A percentile compares a stretch with the other conserved stretches of the same genome.
Evolutionary conservation across 257 asterid species (phyloP).

Genomic region (Thymus mandschuricus): DNA sequence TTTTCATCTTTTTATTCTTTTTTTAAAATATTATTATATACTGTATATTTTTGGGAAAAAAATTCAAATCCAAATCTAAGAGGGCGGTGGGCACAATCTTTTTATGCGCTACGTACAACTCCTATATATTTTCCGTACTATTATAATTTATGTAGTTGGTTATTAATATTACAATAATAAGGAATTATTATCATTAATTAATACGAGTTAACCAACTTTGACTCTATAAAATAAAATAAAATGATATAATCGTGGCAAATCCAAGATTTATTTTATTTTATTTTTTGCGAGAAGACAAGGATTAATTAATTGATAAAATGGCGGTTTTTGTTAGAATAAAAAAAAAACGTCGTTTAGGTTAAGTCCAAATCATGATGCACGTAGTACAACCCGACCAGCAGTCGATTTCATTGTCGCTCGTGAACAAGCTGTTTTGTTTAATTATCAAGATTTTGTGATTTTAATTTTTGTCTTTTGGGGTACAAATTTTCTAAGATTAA

Average conservation of each 20-base stretch:
- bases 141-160: no score
- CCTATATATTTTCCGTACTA: no score
- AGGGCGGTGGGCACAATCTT: conserved; percentile 33
- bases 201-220: no score
- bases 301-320: neutral
- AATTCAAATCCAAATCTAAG: conserved; percentile 16
- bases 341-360: neutral
- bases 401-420: conserved; percentile 36
- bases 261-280: no score
- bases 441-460: conserved; percentile 10
- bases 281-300: neutral
- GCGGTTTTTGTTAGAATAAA: neutral
- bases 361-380: conserved; percentile 34
- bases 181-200: no score
- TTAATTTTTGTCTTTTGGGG: neutral
- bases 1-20: no score
- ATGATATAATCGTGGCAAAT: no score
- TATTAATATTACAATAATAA: no score
- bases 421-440: neutral
- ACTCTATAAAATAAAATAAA: no score
- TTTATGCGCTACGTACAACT: neutral
- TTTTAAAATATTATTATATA: no score
- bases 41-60: no score
- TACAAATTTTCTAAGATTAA: conserved; percentile 3
- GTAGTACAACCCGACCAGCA: conserved; percentile 44